Conservation (phyloP, 768 basidiomycete species). For the Pleurotus pulmonarius region DNA sequence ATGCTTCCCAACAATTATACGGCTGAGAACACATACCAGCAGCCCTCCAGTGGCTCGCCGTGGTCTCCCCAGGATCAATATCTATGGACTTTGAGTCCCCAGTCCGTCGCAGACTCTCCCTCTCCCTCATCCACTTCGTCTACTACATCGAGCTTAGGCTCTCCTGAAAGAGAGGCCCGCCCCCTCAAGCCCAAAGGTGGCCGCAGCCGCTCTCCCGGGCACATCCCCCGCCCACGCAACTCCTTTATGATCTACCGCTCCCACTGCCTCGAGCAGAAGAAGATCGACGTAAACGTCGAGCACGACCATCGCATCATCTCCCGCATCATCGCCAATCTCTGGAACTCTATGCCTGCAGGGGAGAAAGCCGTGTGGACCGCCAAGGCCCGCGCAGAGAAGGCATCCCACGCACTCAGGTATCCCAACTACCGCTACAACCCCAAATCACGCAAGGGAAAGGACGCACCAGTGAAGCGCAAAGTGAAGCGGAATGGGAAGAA, state of each 20-base stretch:
- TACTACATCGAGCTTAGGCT: not conserved
- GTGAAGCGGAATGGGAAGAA: constrained; percentile 48
- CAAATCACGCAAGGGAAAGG: constrained; percentile 27
- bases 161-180: not conserved
- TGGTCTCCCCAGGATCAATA: not conserved
- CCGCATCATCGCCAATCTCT: constrained; percentile 3
- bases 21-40: no score
- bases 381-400: constrained; percentile 4
- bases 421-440: constrained; percentile 7
- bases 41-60: no score
- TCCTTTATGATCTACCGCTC: constrained; percentile 8
- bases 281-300: not conserved
- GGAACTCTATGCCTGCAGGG: constrained; percentile 1
- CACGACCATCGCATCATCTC: constrained; percentile 7
- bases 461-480: constrained; percentile 45
- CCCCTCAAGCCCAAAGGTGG: not conserved
- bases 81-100: not conserved
- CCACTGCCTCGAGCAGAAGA: not conserved
- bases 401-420: not conserved
- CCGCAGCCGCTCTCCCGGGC: not conserved
- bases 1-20: no score
- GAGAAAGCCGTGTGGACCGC: not conserved
- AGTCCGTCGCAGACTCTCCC: not conserved
- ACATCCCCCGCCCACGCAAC: constrained; percentile 9
- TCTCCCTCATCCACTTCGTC: not conserved